A percentile compares a stretch with the other conserved stretches of the same genome.
Conservation (phyloP, 306 rosid genomes). For the Castanea crenata region DNA sequence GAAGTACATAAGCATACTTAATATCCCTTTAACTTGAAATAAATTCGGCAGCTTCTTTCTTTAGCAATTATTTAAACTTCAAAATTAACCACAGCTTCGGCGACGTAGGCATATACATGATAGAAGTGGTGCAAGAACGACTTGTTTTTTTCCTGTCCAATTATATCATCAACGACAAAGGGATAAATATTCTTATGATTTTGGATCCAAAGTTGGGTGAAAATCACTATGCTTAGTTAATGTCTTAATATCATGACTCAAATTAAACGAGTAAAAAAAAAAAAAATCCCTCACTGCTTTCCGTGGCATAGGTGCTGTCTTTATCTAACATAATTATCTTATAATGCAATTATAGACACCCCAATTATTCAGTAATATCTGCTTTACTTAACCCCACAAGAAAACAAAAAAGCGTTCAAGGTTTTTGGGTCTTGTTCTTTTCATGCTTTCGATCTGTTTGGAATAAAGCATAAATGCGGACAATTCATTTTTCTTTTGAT, state of each 20-base stretch:
- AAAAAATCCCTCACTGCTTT: background rate
- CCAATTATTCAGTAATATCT: background rate
- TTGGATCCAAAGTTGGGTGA: background rate
- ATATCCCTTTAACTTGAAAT: too few species aligned
- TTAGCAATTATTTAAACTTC: too few species aligned
- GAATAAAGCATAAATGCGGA: background rate
- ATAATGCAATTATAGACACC: background rate
- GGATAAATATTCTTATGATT: background rate
- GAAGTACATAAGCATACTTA: too few species aligned
- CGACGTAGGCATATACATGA: background rate
- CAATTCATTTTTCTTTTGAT: background rate
- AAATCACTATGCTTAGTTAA: background rate
- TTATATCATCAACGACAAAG: background rate
- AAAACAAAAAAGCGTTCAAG: conserved; percentile 18
- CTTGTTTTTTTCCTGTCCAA: background rate
- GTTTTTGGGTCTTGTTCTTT: conserved; percentile 8
- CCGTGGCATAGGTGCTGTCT: background rate
- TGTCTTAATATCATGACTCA: background rate
- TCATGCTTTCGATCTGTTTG: conserved; percentile 2
- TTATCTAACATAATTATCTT: background rate
- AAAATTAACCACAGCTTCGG: too few species aligned
- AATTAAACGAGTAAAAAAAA: background rate
- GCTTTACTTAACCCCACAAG: background rate
- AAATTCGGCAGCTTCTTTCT: too few species aligned
- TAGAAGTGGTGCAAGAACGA: background rate